Conservation (phyloP, 2,329 filamentous ascomycete species). For the Lachnellula cervina region DNA sequence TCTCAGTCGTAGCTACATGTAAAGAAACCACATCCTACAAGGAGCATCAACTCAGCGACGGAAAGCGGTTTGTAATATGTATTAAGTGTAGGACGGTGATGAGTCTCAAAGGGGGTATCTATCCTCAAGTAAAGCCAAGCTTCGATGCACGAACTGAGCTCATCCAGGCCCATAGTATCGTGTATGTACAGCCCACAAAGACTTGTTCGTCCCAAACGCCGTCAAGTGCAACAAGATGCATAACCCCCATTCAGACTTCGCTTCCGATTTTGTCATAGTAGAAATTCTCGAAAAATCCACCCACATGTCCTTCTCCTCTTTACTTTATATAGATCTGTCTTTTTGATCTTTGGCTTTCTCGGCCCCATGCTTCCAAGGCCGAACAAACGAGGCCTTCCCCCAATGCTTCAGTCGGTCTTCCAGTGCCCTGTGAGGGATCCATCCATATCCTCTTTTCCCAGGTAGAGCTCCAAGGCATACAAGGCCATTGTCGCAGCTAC, state of each 20-base stretch:
- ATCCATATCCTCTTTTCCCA: slow-evolving; percentile 78
- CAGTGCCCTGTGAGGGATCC: slow-evolving; percentile 71
- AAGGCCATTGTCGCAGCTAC: slow-evolving; percentile 81
- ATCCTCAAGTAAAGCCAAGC: slow-evolving; percentile 5
- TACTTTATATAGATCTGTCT: slow-evolving; percentile 1
- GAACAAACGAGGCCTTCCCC: neutral
- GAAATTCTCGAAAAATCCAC: neutral
- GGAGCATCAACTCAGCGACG: neutral
- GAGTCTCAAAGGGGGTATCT: slow-evolving; percentile 9
- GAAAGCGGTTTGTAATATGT: neutral
- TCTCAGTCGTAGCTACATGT: neutral
- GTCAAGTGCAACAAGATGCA: slow-evolving; percentile 8
- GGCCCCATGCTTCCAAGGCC: neutral
- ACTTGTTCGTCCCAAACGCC: neutral
- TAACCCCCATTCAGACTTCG: neutral
- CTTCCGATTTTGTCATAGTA: neutral
- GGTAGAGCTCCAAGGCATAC: slow-evolving; percentile 85
- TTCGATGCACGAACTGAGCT: neutral
- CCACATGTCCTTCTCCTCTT: neutral
- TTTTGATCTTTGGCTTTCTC: neutral
- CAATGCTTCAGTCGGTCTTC: slow-evolving; percentile 73
- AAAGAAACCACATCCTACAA: neutral
- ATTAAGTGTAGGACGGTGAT: neutral
- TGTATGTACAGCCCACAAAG: slow-evolving; percentile 4
- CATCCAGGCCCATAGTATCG: neutral